Evolutionary conservation across 345 rosid species (phyloP), one percentile per base, ranked within the genome.

Genomic region (Gossypium australe): DNA sequence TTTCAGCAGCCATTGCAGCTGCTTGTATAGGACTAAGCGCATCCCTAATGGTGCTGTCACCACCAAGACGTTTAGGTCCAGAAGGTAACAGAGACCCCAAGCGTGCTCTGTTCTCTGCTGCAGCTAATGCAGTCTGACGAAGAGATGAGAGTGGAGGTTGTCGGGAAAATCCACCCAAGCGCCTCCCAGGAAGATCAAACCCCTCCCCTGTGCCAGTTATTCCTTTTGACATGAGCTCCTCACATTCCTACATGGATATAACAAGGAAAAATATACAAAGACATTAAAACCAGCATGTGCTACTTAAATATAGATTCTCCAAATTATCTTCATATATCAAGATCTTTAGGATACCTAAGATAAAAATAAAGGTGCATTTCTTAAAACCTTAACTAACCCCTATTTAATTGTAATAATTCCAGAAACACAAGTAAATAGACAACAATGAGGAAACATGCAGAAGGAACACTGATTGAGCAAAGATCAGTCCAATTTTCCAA

Each of bases 1-100:
- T 95, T 89, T 93, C 98, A 14, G 97, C 97, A 62, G 98, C 99
- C 97, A 93, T 91, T 3, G 96, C 97, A 69, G 97, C 97, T 65
- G 99, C 98, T 84, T 93, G 98, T 29, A 86, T 73, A 63, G 98
- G 99, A 81, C 87, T 91, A 59, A 93, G 97, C 44, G 89, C 89
- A 70, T 47, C 84, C 99, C 87, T 95, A 20, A 93, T 84, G 82
- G 74, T 79, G 85, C 81, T 85, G 74, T 93, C 89, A 70, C 99
- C 97, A 6, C 99, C 99, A 67, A 95, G 91, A 70, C 90, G 87
- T 12, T 83, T 88, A 14, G 97, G 94, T 67, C 95, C 94, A 58
- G 94, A 89, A 17, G 91, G 94, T 72, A 91, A 83, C 0, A 93
- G 72, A 67, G 82, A 79, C 17, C 92, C 86, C 72, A 84, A 75